These are phyloP conservation scores for Metarhizium anisopliae DNA, from an alignment of 2,329 filamentous ascomycete species.

Conservation along the genomic window DNA sequence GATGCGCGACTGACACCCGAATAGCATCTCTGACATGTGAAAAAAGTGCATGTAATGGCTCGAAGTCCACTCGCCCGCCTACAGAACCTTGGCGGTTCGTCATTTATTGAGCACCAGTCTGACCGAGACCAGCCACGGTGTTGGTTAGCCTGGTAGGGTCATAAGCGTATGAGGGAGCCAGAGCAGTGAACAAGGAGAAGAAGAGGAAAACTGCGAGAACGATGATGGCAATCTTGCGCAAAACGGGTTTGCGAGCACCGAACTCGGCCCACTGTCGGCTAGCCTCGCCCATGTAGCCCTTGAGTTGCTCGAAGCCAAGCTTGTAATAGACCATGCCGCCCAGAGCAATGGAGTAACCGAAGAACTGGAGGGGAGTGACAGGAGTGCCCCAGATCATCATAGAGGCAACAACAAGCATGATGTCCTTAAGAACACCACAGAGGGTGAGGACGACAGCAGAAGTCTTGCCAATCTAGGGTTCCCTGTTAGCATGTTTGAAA, in stretches of 20 bases:
- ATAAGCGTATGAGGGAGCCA: constrained; percentile 54
- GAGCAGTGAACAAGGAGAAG: constrained; percentile 60
- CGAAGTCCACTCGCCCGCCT: too few species aligned
- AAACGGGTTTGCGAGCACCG: constrained; percentile 63
- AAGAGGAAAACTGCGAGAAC: constrained; percentile 52
- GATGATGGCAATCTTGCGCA: constrained; percentile 70
- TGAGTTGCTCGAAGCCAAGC: constrained; percentile 74
- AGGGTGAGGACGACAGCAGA: constrained; percentile 80
- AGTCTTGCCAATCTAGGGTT: constrained; percentile 69
- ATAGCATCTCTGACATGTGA: not conserved
- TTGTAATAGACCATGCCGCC: constrained; percentile 75
- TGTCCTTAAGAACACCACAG: constrained; percentile 81
- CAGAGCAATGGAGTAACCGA: constrained; percentile 75
- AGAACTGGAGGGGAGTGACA: constrained; percentile 67
- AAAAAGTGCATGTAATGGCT: too few species aligned
- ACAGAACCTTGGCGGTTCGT: not conserved
- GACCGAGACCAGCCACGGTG: constrained; percentile 40
- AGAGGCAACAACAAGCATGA: constrained; percentile 69
- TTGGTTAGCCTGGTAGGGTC: constrained; percentile 40
- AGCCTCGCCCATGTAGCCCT: constrained; percentile 65
- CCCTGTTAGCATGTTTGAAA: not conserved
- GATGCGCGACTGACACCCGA: not conserved
- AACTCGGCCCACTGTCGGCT: constrained; percentile 80
- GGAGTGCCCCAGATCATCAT: constrained; percentile 76
- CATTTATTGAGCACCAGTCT: constrained; percentile 14